Percentiles rank a stretch among this genome's conserved stretches.
Evolutionary conservation across 2,329 filamentous ascomycete genomes (phyloP).

Genomic region (Exophiala dermatitidis): DNA sequence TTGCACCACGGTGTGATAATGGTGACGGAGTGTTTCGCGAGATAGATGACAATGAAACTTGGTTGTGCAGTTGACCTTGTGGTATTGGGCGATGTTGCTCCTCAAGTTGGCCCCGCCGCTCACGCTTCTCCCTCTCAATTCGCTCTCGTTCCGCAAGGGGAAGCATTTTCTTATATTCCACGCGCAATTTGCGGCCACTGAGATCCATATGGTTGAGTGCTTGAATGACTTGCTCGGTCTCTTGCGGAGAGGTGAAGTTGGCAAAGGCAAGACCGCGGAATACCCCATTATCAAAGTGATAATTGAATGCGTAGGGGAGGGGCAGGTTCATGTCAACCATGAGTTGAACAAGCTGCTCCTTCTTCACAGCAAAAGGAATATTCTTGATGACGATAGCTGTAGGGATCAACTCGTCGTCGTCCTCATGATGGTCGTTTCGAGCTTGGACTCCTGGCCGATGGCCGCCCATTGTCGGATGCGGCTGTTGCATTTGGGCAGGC

Average conservation of each 20-base stretch:
- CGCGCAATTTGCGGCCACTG: slow-evolving; percentile 84
- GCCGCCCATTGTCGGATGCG: slow-evolving; percentile 41
- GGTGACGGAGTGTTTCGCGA: slow-evolving; percentile 60
- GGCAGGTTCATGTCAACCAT: slow-evolving; percentile 94
- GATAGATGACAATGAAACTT: slow-evolving; percentile 77
- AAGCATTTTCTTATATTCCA: slow-evolving; percentile 99
- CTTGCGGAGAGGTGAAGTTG: slow-evolving; percentile 93
- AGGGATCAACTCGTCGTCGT: slow-evolving; percentile 81
- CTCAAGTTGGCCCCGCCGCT: slow-evolving; percentile 89
- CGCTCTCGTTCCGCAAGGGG: slow-evolving; percentile 88
- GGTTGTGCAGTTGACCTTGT: slow-evolving; percentile 63
- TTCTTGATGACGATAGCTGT: slow-evolving; percentile 99
- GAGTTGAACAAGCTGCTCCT: slow-evolving; percentile 83
- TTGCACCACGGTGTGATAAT: slow-evolving; percentile 49
- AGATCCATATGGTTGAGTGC: slow-evolving; percentile 93
- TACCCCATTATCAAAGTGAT: slow-evolving; percentile 97
- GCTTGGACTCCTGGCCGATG: slow-evolving; percentile 36
- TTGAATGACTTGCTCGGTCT: slow-evolving; percentile 87
- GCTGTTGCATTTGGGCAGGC: slow-evolving; percentile 30
- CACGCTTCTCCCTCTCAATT: slow-evolving; percentile 93
- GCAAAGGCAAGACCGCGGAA: slow-evolving; percentile 95
- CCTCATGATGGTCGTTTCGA: slow-evolving; percentile 37
- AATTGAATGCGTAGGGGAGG: slow-evolving; percentile 93
- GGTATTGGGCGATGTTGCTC: slow-evolving; percentile 81
- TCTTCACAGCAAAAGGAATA: slow-evolving; percentile 96